Evolutionary conservation across 202 grass and related monocot species (phyloP).

Genomic region (Carex sylvatica): DNA sequence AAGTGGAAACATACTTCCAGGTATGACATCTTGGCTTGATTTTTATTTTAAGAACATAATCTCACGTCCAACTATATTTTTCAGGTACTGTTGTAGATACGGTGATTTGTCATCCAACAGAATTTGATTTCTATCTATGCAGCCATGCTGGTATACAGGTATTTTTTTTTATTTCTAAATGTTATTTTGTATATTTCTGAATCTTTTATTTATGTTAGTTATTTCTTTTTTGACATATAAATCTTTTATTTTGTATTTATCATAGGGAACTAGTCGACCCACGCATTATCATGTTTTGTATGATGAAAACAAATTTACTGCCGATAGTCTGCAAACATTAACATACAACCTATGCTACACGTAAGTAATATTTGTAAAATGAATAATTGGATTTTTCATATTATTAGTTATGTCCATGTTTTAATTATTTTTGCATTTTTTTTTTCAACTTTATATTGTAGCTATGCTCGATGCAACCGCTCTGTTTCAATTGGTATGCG

Average conservation of each 20-base stretch:
- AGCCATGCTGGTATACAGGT: constrained; percentile 88
- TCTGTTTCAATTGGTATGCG: constrained; percentile 74
- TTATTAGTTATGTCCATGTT: not conserved
- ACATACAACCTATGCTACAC: constrained; percentile 92
- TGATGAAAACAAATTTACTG: constrained; percentile 68
- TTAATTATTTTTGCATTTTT: not conserved
- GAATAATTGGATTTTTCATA: not conserved
- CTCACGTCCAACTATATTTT: not conserved
- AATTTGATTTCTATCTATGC: constrained; percentile 85
- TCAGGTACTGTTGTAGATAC: constrained; percentile 79
- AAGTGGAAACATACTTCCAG: constrained; percentile 80
- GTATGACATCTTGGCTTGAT: constrained; percentile 30
- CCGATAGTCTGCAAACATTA: constrained; percentile 57
- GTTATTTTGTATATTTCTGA: not conserved
- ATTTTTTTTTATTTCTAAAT: not conserved
- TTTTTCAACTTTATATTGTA: constrained; percentile 32
- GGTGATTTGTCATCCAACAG: constrained; percentile 73
- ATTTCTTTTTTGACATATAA: not conserved
- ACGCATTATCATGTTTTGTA: constrained; percentile 77
- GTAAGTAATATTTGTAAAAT: constrained; percentile 29
- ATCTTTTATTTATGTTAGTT: not conserved
- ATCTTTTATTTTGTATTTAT: not conserved
- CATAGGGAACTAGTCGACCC: constrained; percentile 68
- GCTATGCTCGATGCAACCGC: constrained; percentile 78
- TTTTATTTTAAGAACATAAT: constrained; percentile 8